Evolutionary conservation across 2,329 filamentous ascomycete species (phyloP), one percentile per base, ranked within the genome.

Genomic region (Microascus cirrosus): DNA sequence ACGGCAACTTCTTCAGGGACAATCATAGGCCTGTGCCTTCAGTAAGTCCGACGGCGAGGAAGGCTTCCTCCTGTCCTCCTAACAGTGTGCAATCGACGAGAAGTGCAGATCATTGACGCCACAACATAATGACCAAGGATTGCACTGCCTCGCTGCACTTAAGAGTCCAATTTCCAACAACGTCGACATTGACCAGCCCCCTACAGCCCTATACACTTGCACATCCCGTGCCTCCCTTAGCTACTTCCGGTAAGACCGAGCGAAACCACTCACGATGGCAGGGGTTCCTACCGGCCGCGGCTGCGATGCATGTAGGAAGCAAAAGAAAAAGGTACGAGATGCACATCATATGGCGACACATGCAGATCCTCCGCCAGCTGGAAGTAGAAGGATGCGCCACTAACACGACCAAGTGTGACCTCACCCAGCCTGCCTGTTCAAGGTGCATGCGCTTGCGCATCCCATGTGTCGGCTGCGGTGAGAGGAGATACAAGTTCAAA

Each of bases 221-320:
- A 56, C 45, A 15, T 3, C 39, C 34, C 22, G 8, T 24, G 12
- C 2, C 45, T 50, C n/a, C 12, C 11, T 13, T 32, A 15, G 12
- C 54, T 25, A 22, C 24, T 56, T 48, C 12, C 18, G 35, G 54
- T 13, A n/a, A 56, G 48, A 56, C 36, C 20, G 22, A 3, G 54
- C 54, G 54, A 28, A 50, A 53, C 8, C 1, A 22, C 10, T 45
- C 35, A 48, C 63, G 60, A 80, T 80, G 78, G 76, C 77, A 0
- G 77, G 78, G 25, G 78, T 80, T 20, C 78, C 78, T 24, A 74
- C 74, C 10, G 73, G 75, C 55, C 72, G 73, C 59, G 77, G 74
- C 36, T 80, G 77, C 61, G 74, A 80, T 58, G 75, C 70, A 15
- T 80, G 77, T 62, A 73, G 76, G 36, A 76, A 72, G 61, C 74